phyloP scores from a whole-genome alignment of 208 protist species.

The Crithidia sp. region DNA sequence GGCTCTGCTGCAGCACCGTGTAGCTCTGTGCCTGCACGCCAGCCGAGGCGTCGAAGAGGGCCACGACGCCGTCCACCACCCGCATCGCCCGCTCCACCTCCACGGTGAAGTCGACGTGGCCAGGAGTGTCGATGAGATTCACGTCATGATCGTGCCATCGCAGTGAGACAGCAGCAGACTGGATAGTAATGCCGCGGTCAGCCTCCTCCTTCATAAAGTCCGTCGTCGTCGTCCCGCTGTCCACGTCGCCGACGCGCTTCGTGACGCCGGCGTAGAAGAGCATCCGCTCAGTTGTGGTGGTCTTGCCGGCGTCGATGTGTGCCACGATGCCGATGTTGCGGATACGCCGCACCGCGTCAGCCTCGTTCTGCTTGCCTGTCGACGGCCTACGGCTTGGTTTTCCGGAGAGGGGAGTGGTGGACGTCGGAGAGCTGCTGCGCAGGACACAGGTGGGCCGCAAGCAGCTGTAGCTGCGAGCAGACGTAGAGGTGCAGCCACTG shows the following conservation, averaged over 20 bases:
- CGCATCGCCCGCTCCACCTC: slow-evolving; percentile 97
- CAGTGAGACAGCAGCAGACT: slow-evolving; percentile 93
- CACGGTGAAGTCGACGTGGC: slow-evolving; percentile 97
- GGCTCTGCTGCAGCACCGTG: slow-evolving; percentile 89
- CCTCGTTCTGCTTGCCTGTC: slow-evolving; percentile 3
- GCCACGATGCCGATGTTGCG: slow-evolving; percentile 96
- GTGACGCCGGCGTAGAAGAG: slow-evolving; percentile 91
- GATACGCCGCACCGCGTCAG: slow-evolving; percentile 38
- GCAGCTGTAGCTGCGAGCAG: not conserved
- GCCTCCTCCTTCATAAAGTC: slow-evolving; percentile 97
- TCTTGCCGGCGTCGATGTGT: slow-evolving; percentile 97
- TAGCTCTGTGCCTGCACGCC: slow-evolving; percentile 95
- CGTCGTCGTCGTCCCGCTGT: slow-evolving; percentile 96
- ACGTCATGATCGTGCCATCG: slow-evolving; percentile 85
- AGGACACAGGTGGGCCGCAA: not conserved
- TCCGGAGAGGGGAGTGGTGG: not conserved
- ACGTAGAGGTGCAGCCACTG: not conserved
- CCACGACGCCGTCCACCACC: slow-evolving; percentile 97
- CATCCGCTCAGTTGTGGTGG: slow-evolving; percentile 96
- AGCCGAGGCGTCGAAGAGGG: slow-evolving; percentile 95
- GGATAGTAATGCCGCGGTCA: slow-evolving; percentile 97
- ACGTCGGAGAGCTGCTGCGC: not conserved
- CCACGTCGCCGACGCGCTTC: slow-evolving; percentile 92
- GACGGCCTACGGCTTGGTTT: not conserved
- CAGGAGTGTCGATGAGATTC: slow-evolving; percentile 97